These are phyloP conservation scores for Nectriaceae sp. DNA, from an alignment of 2,329 filamentous ascomycete genomes.

Conservation along the genomic window DNA sequence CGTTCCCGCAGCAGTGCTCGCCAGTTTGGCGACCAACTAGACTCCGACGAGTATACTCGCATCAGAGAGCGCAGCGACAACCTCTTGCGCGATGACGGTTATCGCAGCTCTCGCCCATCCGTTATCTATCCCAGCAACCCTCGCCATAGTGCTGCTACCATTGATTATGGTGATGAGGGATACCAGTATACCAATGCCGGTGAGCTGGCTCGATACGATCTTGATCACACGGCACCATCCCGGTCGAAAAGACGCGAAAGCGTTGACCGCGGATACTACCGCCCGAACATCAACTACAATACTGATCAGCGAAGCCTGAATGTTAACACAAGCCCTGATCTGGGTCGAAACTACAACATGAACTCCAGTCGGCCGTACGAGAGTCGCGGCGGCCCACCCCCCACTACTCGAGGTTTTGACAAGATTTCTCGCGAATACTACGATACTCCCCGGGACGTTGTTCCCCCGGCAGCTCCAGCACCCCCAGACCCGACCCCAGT, in stretches of 20 bases:
- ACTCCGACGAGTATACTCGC: constrained; percentile 53
- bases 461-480: constrained; percentile 45
- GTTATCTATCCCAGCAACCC: constrained; percentile 46
- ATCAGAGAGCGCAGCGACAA: constrained; percentile 52
- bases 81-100: constrained; percentile 42
- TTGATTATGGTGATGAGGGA: constrained; percentile 59
- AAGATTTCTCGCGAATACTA: constrained; percentile 59
- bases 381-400: constrained; percentile 58
- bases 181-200: constrained; percentile 66
- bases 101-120: constrained; percentile 49
- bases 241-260: constrained; percentile 53
- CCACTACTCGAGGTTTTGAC: constrained; percentile 70
- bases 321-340: constrained; percentile 46
- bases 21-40: constrained; percentile 50
- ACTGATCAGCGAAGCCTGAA: constrained; percentile 49
- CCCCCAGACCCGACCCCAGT: constrained; percentile 35
- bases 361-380: constrained; percentile 40
- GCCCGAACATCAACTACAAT: constrained; percentile 55
- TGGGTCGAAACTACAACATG: constrained; percentile 44
- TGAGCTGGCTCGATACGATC: constrained; percentile 62
- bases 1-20: constrained; percentile 51
- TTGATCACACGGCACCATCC: constrained; percentile 51
- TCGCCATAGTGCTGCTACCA: constrained; percentile 44
- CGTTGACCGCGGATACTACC: constrained; percentile 55
- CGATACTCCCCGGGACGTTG: constrained; percentile 43